Percentiles rank a stretch among this genome's conserved stretches.
Conservation (phyloP, 192 early-diverging fungal species). For the Fimicolochytrium jonesii region DNA sequence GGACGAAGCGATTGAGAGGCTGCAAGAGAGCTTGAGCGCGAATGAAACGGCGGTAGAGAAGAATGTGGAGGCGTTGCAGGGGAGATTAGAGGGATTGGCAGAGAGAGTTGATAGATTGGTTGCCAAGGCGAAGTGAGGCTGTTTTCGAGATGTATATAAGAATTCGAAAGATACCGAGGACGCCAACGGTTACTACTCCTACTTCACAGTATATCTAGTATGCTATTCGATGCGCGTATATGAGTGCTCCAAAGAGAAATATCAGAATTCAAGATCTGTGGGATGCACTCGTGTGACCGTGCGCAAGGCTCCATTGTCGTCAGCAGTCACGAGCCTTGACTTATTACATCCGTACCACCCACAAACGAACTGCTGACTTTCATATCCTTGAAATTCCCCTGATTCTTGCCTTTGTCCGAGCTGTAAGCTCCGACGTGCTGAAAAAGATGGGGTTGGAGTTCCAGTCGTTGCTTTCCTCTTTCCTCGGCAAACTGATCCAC, state of each 20-base stretch:
- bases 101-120: conserved; percentile 24
- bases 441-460: background rate
- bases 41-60: conserved; percentile 27
- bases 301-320: too few relatives aligned
- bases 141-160: too few relatives aligned
- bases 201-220: too few relatives aligned
- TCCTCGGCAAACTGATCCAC: background rate
- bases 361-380: too few relatives aligned
- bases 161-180: too few relatives aligned
- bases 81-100: conserved; percentile 20
- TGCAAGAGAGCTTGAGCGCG: conserved; percentile 27
- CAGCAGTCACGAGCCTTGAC: too few relatives aligned
- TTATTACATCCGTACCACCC: too few relatives aligned
- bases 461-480: background rate
- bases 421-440: background rate
- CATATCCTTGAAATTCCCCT: background rate
- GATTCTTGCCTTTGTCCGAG: background rate
- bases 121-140: background rate
- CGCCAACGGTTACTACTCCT: too few relatives aligned
- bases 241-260: too few relatives aligned
- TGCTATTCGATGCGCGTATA: too few relatives aligned
- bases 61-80: conserved; percentile 34
- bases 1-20: conserved; percentile 32
- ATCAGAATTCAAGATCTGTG: too few relatives aligned
- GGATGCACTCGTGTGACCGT: too few relatives aligned